phyloP scores from a whole-genome alignment of 805 yeast species.

The Danielia oregonensis region DNA sequence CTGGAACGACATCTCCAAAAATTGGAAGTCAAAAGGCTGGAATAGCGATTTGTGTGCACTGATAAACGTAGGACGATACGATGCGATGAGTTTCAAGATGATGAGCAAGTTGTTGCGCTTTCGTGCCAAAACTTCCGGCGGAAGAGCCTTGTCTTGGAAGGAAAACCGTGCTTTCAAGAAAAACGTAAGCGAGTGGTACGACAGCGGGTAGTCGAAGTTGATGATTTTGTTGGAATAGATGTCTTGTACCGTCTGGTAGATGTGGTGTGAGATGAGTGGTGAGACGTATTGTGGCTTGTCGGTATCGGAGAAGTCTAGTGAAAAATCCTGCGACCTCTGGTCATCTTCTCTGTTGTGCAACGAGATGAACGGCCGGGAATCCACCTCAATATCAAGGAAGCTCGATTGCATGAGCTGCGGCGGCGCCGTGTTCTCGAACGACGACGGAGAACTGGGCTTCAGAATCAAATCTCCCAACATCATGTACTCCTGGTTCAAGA shows the following conservation, averaged over 20 bases:
- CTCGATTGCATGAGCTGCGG: conserved; percentile 10
- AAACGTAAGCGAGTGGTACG: conserved; percentile 56
- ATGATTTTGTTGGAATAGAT: conserved; percentile 43
- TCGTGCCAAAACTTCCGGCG: conserved; percentile 23
- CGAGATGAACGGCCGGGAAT: conserved; percentile 40
- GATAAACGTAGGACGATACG: conserved; percentile 72
- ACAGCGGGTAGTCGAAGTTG: conserved; percentile 59
- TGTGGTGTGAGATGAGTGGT: conserved; percentile 54
- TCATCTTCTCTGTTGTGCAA: conserved; percentile 16
- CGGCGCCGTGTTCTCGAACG: conserved; percentile 23
- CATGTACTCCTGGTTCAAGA: conserved; percentile 48
- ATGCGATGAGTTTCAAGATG: conserved; percentile 56
- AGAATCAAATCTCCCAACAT: conserved; percentile 48
- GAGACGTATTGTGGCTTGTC: conserved; percentile 45
- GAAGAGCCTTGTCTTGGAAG: conserved; percentile 40
- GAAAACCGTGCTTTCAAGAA: conserved; percentile 53
- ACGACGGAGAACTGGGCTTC: conserved; percentile 38
- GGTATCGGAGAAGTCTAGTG: conserved; percentile 8
- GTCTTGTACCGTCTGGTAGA: conserved; percentile 50
- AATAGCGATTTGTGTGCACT: conserved; percentile 66
- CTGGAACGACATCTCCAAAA: conserved; percentile 44
- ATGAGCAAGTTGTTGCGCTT: conserved; percentile 33
- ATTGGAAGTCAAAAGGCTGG: conserved; percentile 66
- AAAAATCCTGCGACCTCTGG: conserved; percentile 8
- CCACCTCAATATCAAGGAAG: conserved; percentile 10